Conservation (phyloP, 129 eudicot genomes). For the Rutidosis leptorrhynchoides region DNA sequence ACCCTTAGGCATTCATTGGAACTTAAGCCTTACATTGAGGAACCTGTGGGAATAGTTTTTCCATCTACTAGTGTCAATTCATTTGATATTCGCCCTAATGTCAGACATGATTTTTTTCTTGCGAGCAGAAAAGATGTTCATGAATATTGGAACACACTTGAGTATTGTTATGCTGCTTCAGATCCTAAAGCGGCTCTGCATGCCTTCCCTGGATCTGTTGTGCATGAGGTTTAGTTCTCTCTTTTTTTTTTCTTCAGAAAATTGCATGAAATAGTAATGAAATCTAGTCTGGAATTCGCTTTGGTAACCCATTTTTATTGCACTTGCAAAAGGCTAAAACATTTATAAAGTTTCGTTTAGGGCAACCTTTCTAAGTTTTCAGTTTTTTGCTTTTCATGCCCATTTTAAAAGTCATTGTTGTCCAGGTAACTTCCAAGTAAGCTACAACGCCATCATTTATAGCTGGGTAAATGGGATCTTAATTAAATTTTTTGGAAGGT, state of each 20-base stretch:
- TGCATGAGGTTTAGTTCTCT: conserved; percentile 66
- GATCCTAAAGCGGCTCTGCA: conserved; percentile 75
- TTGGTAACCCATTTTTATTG: neutral
- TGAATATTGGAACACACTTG: conserved; percentile 91
- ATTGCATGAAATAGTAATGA: neutral
- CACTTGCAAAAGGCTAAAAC: neutral
- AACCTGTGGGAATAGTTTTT: conserved; percentile 48
- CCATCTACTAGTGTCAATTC: conserved; percentile 40
- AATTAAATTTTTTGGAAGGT: too few relatives aligned
- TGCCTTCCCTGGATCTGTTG: conserved; percentile 91
- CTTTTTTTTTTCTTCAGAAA: neutral
- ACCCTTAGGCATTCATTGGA: conserved; percentile 74
- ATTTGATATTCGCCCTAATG: conserved; percentile 80
- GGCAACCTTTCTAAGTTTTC: neutral
- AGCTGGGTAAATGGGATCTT: neutral
- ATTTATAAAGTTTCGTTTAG: too few relatives aligned
- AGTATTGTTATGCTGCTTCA: conserved; percentile 85
- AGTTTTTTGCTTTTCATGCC: neutral
- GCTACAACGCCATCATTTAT: neutral
- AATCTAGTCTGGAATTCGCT: neutral
- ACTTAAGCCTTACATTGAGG: conserved; percentile 93
- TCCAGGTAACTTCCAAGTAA: neutral
- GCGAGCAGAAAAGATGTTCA: conserved; percentile 68
- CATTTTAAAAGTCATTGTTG: neutral
- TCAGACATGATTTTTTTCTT: conserved; percentile 90